Evolutionary conservation across 768 basidiomycete genomes (phyloP), one percentile per base, ranked within the genome.

Genomic region (Plicaturopsis crispa): DNA sequence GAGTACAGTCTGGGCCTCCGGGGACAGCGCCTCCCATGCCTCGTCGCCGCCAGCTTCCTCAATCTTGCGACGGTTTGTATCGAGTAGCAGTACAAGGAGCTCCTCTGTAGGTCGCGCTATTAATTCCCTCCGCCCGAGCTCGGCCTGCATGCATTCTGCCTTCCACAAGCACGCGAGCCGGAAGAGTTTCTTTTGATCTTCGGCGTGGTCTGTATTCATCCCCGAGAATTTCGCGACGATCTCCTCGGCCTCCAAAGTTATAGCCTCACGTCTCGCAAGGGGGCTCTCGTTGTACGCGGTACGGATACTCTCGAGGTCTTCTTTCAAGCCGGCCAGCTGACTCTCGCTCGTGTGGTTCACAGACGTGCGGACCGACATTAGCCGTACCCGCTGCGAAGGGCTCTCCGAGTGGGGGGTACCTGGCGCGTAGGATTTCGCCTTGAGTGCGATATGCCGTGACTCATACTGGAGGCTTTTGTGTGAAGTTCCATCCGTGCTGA

Each of bases 201-300:
- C 44, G 2, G 54, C 56, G 39, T 59, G 60, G 38, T 60, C 57
- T 20, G 44, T 46, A 19, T 40, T 41, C 18, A n/a, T n/a, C n/a
- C n/a, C n/a, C n/a, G n/a, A n/a, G n/a, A n/a, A n/a, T n/a, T n/a
- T n/a, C n/a, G n/a, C n/a, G n/a, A n/a, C n/a, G n/a, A n/a, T n/a
- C n/a, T n/a, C n/a, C n/a, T n/a, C n/a, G n/a, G n/a, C n/a, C n/a
- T n/a, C n/a, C n/a, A n/a, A n/a, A n/a, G n/a, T n/a, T n/a, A n/a
- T n/a, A n/a, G n/a, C n/a, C n/a, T n/a, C n/a, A n/a, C n/a, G n/a
- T n/a, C n/a, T n/a, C n/a, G n/a, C n/a, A 8, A 28, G 14, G 14
- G 26, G 26, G 14, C 26, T 28, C 2, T 33, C 24, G 31, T 54
- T 55, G 33, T 45, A 57, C 1, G 38, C 23, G 16, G 30, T n/a